phyloP scores from a whole-genome alignment of 768 basidiomycete species.

The Dacryopinax primogenitus region DNA sequence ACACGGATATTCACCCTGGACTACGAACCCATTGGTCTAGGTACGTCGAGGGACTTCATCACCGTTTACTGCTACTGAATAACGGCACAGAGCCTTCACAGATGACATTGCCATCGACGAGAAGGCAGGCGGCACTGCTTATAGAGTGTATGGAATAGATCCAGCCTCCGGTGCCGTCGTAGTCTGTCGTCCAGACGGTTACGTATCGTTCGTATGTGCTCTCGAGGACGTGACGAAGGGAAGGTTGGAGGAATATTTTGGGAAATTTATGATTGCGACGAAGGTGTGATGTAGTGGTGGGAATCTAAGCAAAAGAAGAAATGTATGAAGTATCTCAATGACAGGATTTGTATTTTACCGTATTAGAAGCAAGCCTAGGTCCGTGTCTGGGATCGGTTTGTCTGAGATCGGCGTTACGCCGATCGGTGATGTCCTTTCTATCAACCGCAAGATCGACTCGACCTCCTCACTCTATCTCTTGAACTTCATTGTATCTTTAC shows the following conservation, averaged over 20 bases:
- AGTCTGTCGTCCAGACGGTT: background rate
- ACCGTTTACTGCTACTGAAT: background rate
- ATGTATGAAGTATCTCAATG: no score
- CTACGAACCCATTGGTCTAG: conserved; percentile 49
- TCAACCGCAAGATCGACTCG: no score
- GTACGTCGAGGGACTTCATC: conserved; percentile 22
- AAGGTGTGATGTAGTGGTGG: background rate
- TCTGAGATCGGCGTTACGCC: no score
- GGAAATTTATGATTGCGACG: background rate
- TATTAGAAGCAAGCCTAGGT: no score
- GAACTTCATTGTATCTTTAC: no score
- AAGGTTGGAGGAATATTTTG: background rate
- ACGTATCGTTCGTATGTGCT: background rate
- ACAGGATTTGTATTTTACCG: no score
- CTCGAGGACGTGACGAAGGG: background rate
- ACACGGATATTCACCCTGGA: conserved; percentile 36
- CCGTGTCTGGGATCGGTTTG: no score
- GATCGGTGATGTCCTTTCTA: no score
- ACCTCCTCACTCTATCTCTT: no score
- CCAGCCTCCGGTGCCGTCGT: background rate
- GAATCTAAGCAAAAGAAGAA: no score
- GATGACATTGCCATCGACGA: background rate
- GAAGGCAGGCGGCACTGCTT: background rate
- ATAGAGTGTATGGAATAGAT: background rate
- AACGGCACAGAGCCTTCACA: background rate